Base-by-base conservation (phyloP, 768 basidiomycete genomes). In the Phanerodontia chrysosporium region DNA sequence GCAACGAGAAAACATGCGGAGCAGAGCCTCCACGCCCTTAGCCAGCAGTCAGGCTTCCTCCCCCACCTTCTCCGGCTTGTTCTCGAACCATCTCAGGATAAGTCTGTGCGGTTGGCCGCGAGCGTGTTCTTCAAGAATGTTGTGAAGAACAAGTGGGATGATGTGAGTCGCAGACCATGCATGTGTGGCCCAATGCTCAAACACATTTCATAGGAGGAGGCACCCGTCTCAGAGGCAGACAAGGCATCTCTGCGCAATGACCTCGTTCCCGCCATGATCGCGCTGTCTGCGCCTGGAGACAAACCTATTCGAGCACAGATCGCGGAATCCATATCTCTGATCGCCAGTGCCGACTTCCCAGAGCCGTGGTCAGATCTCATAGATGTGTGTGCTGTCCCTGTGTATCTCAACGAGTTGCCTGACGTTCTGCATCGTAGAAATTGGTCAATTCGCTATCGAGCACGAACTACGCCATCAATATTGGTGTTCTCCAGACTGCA, bases 61-160 rank as follows among this genome's bases (percentile, higher is more conserved):
- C 75, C 83, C 2, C 82, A 88, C 67, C 83, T 98, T 24, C 83
- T 98, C 25, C 74, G 80, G 28, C 84, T 98, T 62, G 85, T 93
- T 61, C 83, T 93, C 61, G 81, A 90, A 62, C 66, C 69, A n/a
- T 71, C 81, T n/a, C 72, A 75, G 30, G 83, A 89, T 70, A 83
- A 85, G 65, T 75, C 90, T 0, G 82, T 90, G 30, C 77, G 95
- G 67, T 84, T 96, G 56, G 84, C 93, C 1, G 95, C 86, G 1
- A 88, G 90, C 53, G 87, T 98, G 32, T 95, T 90, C 74, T 86
- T 97, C 64, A 98, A 98, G 77, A 97, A 98, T 69, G 80, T 88
- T 46, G 82, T 94, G 59, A 94, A 90, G 71, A 78, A 83, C 27
- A 81, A 87, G 75, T 98, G 95, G 95, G 87, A 86, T 45, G 92